Evolutionary conservation across 2,329 filamentous ascomycete genomes (phyloP).

Genomic region (Tolypocladium amazonense): DNA sequence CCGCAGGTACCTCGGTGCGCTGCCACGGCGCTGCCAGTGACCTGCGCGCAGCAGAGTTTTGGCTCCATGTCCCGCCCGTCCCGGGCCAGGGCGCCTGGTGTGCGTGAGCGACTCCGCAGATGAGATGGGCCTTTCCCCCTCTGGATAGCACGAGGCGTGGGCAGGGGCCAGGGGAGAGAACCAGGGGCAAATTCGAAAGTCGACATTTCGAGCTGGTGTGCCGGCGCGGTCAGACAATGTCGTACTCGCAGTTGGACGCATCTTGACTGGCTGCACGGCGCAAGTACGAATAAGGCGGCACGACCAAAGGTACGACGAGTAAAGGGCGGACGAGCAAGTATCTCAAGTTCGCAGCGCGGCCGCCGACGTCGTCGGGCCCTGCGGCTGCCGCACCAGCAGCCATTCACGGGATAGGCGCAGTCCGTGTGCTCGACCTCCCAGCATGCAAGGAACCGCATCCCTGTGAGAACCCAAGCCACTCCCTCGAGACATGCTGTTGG

Average conservation of each 20-base stretch:
- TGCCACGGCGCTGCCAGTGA: neutral
- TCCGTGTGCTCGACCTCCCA: neutral
- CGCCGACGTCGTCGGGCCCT: neutral
- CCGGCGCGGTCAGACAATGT: too few relatives aligned
- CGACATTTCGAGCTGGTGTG: too few relatives aligned
- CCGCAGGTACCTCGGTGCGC: neutral
- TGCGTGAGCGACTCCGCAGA: neutral
- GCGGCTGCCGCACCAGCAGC: neutral
- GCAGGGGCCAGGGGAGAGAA: neutral
- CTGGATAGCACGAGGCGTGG: neutral
- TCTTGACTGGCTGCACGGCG: too few relatives aligned
- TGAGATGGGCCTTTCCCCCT: neutral
- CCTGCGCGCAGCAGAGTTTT: conserved; percentile 1
- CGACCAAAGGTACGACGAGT: neutral
- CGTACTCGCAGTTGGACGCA: too few relatives aligned
- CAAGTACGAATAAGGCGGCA: neutral
- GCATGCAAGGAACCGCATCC: neutral
- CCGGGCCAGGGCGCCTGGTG: neutral
- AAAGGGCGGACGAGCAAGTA: too few relatives aligned
- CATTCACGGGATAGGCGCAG: neutral
- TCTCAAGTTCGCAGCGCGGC: neutral
- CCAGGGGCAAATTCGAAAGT: neutral
- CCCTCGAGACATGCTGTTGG: neutral
- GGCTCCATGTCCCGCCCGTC: neutral
- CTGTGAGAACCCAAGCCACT: neutral